Percentiles rank a stretch among this genome's conserved stretches.
These are phyloP conservation scores for Saraca asoca DNA, from an alignment of 331 rosid genomes.

Conservation along the genomic window DNA sequence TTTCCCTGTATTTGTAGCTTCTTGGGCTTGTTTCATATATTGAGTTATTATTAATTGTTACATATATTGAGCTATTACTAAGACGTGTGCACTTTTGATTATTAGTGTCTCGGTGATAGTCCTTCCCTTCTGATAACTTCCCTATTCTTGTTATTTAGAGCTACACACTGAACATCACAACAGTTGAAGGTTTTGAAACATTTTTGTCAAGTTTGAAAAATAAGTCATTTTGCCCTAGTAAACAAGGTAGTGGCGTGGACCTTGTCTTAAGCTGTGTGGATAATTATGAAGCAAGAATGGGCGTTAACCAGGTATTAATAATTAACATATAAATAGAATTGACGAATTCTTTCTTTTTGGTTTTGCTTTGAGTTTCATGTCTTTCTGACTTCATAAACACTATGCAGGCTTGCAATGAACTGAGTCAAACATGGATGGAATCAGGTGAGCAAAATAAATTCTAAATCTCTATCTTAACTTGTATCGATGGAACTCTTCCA, in stretches of 20 bases:
- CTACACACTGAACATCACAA: conserved; percentile 89
- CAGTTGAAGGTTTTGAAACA: conserved; percentile 87
- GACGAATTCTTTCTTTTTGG: conserved; percentile 10
- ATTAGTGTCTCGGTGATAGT: not conserved
- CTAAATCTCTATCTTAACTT: conserved; percentile 8
- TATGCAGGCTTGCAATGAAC: conserved; percentile 90
- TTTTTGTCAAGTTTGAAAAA: conserved; percentile 73
- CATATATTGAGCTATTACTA: conserved; percentile 9
- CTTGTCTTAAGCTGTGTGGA: conserved; percentile 96
- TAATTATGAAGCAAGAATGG: conserved; percentile 99
- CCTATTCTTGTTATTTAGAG: conserved; percentile 56
- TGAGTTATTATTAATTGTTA: not conserved
- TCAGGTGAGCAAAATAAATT: conserved; percentile 58
- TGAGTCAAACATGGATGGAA: conserved; percentile 96
- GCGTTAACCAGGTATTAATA: conserved; percentile 83
- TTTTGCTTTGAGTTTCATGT: conserved; percentile 23
- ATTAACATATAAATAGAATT: not conserved
- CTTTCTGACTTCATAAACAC: conserved; percentile 28
- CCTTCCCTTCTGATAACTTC: conserved; percentile 31
- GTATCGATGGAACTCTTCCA: conserved; percentile 5
- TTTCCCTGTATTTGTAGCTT: conserved; percentile 11
- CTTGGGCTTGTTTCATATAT: conserved; percentile 14
- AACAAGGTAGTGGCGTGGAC: conserved; percentile 85
- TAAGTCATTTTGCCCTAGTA: conserved; percentile 67
- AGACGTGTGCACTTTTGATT: conserved; percentile 5